phyloP scores from a whole-genome alignment of 106 monocot species.

The Dioscorea alata region DNA sequence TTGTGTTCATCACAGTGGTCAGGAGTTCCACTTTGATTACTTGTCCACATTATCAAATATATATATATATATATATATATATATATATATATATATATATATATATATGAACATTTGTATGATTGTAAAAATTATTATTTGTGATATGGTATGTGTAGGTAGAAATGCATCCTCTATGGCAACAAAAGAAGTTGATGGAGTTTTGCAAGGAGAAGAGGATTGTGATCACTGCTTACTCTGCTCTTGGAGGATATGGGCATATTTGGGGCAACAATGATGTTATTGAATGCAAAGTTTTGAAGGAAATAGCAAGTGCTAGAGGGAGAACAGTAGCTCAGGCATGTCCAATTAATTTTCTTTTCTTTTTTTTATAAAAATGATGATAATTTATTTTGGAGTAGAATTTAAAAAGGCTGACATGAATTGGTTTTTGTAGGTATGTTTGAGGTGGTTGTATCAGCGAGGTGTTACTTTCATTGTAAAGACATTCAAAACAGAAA shows the following conservation, averaged over 20 bases:
- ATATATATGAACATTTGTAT: too few species aligned
- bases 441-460: slow-evolving; percentile 30
- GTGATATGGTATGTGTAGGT: background rate
- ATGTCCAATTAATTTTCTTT: background rate
- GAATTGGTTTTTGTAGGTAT: slow-evolving; percentile 7
- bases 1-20: too few species aligned
- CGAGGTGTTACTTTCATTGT: slow-evolving; percentile 16
- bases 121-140: too few species aligned
- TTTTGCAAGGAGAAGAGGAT: slow-evolving; percentile 4
- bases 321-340: background rate
- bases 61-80: too few species aligned
- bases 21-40: too few species aligned
- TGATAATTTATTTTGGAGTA: background rate
- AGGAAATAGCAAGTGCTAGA: background rate
- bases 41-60: too few species aligned
- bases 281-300: background rate
- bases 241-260: background rate
- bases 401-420: background rate
- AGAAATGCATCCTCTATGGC: slow-evolving; percentile 5
- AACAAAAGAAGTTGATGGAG: background rate
- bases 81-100: too few species aligned
- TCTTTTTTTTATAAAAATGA: background rate
- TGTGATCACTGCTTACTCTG: background rate
- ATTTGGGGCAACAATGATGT: background rate
- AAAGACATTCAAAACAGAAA: slow-evolving; percentile 25